Conservation (phyloP, 1,284 basidiomycete species). For the Microbotryum violaceum region DNA sequence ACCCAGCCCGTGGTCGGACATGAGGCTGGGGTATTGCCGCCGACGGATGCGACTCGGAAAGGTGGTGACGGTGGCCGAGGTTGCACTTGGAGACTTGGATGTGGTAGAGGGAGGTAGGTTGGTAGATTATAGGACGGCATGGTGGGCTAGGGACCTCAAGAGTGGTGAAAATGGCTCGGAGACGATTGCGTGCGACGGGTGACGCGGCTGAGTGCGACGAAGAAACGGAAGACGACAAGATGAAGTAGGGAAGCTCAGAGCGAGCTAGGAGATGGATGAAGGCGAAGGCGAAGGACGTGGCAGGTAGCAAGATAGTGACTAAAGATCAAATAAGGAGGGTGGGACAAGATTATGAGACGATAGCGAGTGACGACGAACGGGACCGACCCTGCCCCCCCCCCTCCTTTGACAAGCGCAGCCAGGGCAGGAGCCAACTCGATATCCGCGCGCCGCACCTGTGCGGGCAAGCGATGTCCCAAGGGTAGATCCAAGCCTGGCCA, state of each 20-base stretch:
- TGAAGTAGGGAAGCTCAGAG: neutral
- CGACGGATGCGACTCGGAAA: too few relatives aligned
- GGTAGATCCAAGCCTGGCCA: too few relatives aligned
- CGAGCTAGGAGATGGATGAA: neutral
- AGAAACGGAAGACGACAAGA: neutral
- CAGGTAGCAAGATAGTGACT: neutral
- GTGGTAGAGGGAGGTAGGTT: neutral
- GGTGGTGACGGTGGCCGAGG: neutral
- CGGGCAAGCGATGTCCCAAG: too few relatives aligned
- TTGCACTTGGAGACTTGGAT: neutral
- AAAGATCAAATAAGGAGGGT: too few relatives aligned
- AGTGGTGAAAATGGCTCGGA: neutral
- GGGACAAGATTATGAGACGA: too few relatives aligned
- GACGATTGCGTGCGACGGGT: neutral
- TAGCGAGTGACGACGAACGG: too few relatives aligned
- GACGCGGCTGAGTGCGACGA: neutral
- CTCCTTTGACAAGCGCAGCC: too few relatives aligned
- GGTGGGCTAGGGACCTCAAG: neutral
- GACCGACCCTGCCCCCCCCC: too few relatives aligned
- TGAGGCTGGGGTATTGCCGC: too few relatives aligned
- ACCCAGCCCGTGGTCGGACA: too few relatives aligned
- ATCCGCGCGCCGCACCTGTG: too few relatives aligned
- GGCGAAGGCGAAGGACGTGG: neutral
- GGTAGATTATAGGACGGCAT: constrained; percentile 14
- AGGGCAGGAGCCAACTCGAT: too few relatives aligned